Evolutionary conservation across 768 basidiomycete genomes (phyloP).

Genomic region (Albatrellus ellisii): DNA sequence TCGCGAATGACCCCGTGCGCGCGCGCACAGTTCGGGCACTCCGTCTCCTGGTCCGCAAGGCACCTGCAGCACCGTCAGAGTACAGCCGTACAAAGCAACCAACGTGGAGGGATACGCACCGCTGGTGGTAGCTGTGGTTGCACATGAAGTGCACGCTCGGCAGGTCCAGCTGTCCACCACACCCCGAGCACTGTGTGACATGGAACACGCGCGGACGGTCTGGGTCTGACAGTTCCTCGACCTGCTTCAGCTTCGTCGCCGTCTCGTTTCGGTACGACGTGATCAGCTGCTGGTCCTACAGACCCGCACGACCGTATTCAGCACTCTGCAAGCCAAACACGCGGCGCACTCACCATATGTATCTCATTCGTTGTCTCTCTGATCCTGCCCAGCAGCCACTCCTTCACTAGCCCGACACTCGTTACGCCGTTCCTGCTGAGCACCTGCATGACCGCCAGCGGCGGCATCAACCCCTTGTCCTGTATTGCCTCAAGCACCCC

Average conservation of each 20-base stretch:
- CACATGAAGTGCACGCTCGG: constrained; percentile 98
- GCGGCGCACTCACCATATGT: constrained; percentile 50
- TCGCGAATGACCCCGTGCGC: constrained; percentile 85
- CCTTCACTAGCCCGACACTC: constrained; percentile 83
- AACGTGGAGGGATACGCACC: constrained; percentile 30
- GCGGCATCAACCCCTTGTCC: constrained; percentile 71
- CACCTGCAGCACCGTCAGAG: constrained; percentile 37
- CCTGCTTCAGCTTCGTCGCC: constrained; percentile 62
- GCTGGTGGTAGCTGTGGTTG: constrained; percentile 91
- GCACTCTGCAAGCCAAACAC: neutral
- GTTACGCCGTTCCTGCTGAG: constrained; percentile 82
- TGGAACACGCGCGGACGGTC: constrained; percentile 83
- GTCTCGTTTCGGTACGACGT: constrained; percentile 86
- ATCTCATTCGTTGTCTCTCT: constrained; percentile 63
- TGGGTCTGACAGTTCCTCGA: constrained; percentile 67
- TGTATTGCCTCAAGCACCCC: constrained; percentile 69
- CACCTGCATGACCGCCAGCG: constrained; percentile 81
- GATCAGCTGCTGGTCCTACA: constrained; percentile 75
- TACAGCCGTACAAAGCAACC: neutral
- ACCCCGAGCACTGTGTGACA: constrained; percentile 84
- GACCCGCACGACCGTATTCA: neutral
- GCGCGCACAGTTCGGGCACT: constrained; percentile 82
- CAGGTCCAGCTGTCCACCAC: constrained; percentile 81
- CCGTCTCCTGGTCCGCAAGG: constrained; percentile 75
- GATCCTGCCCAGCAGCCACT: constrained; percentile 78